Percentiles rank a stretch among this genome's conserved stretches.
phyloP scores from a whole-genome alignment of 2,329 filamentous ascomycete genomes.

The Colletotrichum sp. region DNA sequence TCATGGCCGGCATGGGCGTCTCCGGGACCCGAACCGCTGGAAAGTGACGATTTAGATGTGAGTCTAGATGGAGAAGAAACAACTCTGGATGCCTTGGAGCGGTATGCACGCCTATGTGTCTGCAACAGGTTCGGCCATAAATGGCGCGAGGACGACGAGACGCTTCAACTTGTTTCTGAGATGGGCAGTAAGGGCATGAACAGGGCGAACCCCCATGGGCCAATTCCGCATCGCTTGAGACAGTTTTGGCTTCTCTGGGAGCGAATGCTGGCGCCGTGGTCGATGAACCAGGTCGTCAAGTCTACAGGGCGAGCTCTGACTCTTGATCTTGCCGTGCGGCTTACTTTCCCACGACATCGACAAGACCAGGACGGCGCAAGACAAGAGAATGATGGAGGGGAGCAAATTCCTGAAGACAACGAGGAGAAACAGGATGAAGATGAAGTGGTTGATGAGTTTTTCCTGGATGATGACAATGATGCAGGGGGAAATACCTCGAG shows the following conservation, averaged over 20 bases:
- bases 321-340: neutral
- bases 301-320: neutral
- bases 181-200: neutral
- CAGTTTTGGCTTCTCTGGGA: neutral
- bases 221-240: neutral
- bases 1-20: neutral
- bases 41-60: neutral
- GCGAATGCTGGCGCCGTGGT: neutral
- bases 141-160: neutral
- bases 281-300: slow-evolving; percentile 1
- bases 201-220: neutral
- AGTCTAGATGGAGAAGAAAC: neutral
- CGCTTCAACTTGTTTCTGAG: neutral
- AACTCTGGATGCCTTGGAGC: neutral
- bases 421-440: neutral
- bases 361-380: neutral
- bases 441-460: neutral
- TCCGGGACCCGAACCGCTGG: neutral
- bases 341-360: neutral
- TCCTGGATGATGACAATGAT: neutral
- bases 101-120: neutral
- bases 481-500: neutral
- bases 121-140: neutral
- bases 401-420: neutral
- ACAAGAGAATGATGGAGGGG: neutral